phyloP scores from a whole-genome alignment of 306 rosid genomes.

The Corylus americana region DNA sequence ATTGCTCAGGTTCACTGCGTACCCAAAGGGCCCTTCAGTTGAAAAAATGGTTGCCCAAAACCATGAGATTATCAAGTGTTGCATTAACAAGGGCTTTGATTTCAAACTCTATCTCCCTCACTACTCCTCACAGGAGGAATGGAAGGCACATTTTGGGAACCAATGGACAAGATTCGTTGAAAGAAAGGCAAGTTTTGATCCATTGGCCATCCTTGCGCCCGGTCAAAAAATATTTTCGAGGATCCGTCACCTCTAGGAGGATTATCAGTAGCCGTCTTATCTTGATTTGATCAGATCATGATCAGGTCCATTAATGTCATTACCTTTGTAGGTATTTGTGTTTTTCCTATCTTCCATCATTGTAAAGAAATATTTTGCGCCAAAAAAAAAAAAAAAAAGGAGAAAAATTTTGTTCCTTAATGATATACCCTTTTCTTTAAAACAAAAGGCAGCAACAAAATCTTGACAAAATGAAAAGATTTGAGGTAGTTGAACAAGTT shows the following conservation, averaged over 20 bases:
- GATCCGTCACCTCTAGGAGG: constrained; percentile 24
- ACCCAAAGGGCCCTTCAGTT: constrained; percentile 49
- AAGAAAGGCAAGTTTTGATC: constrained; percentile 68
- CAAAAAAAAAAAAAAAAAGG: too few species aligned
- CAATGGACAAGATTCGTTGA: constrained; percentile 64
- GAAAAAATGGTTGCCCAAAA: constrained; percentile 64
- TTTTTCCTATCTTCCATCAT: neutral
- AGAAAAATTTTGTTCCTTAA: neutral
- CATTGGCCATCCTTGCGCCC: constrained; percentile 82
- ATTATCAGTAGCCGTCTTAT: neutral
- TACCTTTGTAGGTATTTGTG: constrained; percentile 11
- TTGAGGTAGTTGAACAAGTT: neutral
- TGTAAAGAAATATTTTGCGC: constrained; percentile 29
- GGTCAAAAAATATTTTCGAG: constrained; percentile 80
- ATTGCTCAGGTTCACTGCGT: constrained; percentile 65
- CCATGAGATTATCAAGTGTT: constrained; percentile 54
- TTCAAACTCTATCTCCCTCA: constrained; percentile 90
- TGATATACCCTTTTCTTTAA: neutral
- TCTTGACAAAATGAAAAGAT: neutral
- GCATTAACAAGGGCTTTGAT: constrained; percentile 51
- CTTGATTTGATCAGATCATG: too few species aligned
- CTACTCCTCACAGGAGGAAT: constrained; percentile 59
- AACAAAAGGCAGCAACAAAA: too few species aligned
- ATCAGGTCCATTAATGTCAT: neutral
- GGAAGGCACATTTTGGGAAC: constrained; percentile 80